phyloP scores from a whole-genome alignment of 148 eudicot species.

The Diospyros kaki region DNA sequence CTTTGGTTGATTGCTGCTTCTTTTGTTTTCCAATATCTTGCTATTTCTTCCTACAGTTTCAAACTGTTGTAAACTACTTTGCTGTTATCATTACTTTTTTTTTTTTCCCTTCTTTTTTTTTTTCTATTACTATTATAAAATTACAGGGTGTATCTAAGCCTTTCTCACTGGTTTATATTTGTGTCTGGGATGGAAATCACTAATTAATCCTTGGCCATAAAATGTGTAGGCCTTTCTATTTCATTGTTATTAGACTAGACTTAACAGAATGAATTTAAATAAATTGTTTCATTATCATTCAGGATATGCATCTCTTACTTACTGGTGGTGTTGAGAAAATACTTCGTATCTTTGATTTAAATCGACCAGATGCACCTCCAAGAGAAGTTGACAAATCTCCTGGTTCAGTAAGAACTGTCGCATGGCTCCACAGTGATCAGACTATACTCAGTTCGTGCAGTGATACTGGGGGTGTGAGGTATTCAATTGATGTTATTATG shows the following conservation, averaged over 20 bases:
- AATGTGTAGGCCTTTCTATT: background rate
- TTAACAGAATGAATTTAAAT: too few species aligned
- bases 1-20: background rate
- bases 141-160: too few species aligned
- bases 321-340: conserved; percentile 94
- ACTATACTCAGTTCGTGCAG: conserved; percentile 83
- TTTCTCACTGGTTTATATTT: too few species aligned
- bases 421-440: conserved; percentile 95
- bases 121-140: too few species aligned
- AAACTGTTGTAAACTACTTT: background rate
- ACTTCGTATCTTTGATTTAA: conserved; percentile 84
- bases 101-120: too few species aligned
- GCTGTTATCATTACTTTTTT: too few species aligned
- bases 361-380: conserved; percentile 86
- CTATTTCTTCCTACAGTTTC: background rate
- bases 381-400: conserved; percentile 90
- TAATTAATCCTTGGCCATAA: too few species aligned
- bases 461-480: conserved; percentile 95
- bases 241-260: background rate
- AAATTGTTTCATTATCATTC: conserved; percentile 9
- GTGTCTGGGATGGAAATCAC: too few species aligned
- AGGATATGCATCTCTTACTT: conserved; percentile 67
- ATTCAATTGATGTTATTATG: conserved; percentile 3
- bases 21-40: background rate
- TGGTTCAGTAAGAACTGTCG: conserved; percentile 83